Evolutionary conservation across 805 yeast species (phyloP).

Genomic region (Saccharomyces cerevisiae): DNA sequence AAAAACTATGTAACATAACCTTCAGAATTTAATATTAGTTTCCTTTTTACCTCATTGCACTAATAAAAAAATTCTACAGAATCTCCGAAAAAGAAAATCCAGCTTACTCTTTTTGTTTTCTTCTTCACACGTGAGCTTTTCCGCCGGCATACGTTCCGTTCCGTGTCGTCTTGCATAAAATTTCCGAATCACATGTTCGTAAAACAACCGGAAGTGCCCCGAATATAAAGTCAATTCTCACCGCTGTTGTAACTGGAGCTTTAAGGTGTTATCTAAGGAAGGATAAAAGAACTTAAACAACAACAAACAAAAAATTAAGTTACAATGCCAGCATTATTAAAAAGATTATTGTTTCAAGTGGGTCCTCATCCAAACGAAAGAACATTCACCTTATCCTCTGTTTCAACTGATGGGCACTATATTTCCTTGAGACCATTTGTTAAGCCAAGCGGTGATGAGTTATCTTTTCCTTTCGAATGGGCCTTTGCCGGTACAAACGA

Average conservation of each 20-base stretch:
- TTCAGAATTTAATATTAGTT: background rate
- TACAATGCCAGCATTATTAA: slow-evolving; percentile 26
- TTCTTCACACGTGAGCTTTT: background rate
- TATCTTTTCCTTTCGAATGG: slow-evolving; percentile 48
- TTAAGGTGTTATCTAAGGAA: background rate
- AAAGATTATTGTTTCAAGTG: slow-evolving; percentile 27
- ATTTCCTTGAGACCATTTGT: slow-evolving; percentile 33
- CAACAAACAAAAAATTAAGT: background rate
- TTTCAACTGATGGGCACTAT: slow-evolving; percentile 28
- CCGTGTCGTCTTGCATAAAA: background rate
- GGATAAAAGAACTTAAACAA: background rate
- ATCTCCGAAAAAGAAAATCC: background rate
- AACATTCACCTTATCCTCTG: slow-evolving; percentile 27
- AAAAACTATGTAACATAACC: background rate
- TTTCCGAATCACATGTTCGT: background rate
- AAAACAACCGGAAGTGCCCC: background rate
- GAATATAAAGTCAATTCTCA: background rate
- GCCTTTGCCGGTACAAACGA: slow-evolving; percentile 46
- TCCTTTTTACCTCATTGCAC: background rate
- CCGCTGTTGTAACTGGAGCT: background rate
- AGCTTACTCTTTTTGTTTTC: background rate
- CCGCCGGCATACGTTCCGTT: background rate
- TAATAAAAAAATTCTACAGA: background rate
- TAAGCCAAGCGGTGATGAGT: slow-evolving; percentile 22
- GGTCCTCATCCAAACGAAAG: slow-evolving; percentile 23